Conservation (phyloP, 129 eudicot species). For the Centaurea solstitialis region DNA sequence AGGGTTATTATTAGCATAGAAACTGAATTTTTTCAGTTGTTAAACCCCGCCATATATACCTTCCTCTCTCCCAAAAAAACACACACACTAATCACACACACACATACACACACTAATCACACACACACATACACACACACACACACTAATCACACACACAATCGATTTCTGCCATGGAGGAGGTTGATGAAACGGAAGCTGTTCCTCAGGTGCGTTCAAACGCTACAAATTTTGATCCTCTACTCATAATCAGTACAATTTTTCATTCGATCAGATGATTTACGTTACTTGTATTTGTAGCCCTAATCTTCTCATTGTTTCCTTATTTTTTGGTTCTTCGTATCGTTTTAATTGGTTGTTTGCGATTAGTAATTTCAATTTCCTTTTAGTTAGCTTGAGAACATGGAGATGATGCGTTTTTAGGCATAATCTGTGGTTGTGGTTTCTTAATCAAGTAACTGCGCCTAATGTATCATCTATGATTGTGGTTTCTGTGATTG, state of each 20-base stretch:
- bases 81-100: neutral
- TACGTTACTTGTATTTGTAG: neutral
- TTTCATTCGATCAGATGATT: slow-evolving; percentile 5
- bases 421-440: neutral
- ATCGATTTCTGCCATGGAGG: slow-evolving; percentile 45
- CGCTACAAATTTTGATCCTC: neutral
- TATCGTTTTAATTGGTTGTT: neutral
- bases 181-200: slow-evolving; percentile 73
- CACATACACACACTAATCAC: too few relatives aligned
- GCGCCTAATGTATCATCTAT: neutral
- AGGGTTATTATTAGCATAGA: too few relatives aligned
- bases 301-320: neutral
- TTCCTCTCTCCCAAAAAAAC: neutral
- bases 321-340: neutral
- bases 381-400: neutral
- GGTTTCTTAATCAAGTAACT: neutral
- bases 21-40: too few relatives aligned
- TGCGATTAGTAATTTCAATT: neutral
- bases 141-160: neutral
- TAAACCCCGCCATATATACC: neutral
- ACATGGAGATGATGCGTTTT: too few relatives aligned
- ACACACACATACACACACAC: neutral
- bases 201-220: slow-evolving; percentile 47
- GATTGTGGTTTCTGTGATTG: neutral
- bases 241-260: slow-evolving; percentile 1